Conservation (phyloP, 2,329 filamentous ascomycete genomes). For the Teratosphaeriaceae sp. region DNA sequence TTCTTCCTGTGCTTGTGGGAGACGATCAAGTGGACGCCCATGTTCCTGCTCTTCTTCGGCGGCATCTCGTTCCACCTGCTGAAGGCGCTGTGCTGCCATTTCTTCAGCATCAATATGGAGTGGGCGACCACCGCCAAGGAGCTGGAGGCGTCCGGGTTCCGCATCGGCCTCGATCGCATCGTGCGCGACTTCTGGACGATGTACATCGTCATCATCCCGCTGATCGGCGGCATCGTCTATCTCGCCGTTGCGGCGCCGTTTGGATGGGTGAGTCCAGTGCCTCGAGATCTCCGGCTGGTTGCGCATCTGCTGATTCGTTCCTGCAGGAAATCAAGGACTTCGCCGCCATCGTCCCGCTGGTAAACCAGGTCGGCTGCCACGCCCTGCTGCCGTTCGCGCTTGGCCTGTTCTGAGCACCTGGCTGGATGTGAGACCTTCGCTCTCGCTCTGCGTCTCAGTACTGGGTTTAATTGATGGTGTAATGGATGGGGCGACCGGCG, state of each 20-base stretch:
- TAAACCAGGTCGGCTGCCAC: slow-evolving; percentile 17
- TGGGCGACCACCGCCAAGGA: slow-evolving; percentile 56
- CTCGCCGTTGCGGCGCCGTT: slow-evolving; percentile 15
- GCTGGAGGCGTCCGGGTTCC: slow-evolving; percentile 12
- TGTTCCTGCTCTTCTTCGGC: slow-evolving; percentile 34
- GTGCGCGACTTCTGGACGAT: slow-evolving; percentile 18
- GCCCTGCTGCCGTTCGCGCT: slow-evolving; percentile 16
- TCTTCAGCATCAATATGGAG: slow-evolving; percentile 35
- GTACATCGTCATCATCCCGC: slow-evolving; percentile 15
- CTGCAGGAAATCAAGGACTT: slow-evolving; percentile 18
- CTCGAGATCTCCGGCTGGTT: no score
- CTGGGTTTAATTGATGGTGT: no score
- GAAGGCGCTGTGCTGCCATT: slow-evolving; percentile 34
- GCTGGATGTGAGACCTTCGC: no score
- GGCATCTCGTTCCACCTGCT: slow-evolving; percentile 34
- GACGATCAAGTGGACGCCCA: slow-evolving; percentile 60
- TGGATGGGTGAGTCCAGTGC: no score
- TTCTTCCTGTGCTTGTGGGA: slow-evolving; percentile 48
- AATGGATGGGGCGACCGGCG: no score
- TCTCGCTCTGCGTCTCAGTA: no score
- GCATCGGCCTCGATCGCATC: slow-evolving; percentile 16
- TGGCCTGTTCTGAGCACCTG: slow-evolving; percentile 18
- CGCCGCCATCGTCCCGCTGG: slow-evolving; percentile 18
- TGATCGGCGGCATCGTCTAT: slow-evolving; percentile 18
- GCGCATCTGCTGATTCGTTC: no score